A percentile compares a stretch with the other conserved stretches of the same genome.
Evolutionary conservation across 176 grass and related monocot genomes (phyloP).

Genomic region (Bonia amplexicaulis): DNA sequence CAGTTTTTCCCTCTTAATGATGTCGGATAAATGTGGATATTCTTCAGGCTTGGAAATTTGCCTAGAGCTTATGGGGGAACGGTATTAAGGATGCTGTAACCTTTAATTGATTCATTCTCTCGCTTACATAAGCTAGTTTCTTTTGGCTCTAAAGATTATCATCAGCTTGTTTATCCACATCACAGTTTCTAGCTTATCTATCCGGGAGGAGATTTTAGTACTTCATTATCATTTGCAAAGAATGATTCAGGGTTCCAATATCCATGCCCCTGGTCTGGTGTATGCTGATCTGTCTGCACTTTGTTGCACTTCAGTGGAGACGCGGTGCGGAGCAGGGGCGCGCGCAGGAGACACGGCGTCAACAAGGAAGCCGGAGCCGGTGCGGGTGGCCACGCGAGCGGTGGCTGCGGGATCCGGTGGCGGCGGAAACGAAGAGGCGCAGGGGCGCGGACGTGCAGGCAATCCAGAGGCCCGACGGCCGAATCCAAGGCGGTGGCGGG

Average conservation of each 20-base stretch:
- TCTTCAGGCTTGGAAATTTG: slow-evolving; percentile 33
- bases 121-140: slow-evolving; percentile 20
- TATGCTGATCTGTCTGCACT: background rate
- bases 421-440: too few relatives aligned
- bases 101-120: slow-evolving; percentile 27
- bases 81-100: slow-evolving; percentile 32
- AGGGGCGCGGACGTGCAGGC: too few relatives aligned
- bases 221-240: background rate
- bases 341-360: too few relatives aligned
- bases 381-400: too few relatives aligned
- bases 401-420: too few relatives aligned
- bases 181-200: background rate
- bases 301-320: background rate
- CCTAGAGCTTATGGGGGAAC: slow-evolving; percentile 26
- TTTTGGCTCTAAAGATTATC: slow-evolving; percentile 5
- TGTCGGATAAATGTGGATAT: slow-evolving; percentile 42
- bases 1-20: background rate
- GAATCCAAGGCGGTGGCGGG: too few relatives aligned
- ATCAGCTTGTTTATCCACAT: background rate
- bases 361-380: too few relatives aligned
- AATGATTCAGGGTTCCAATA: background rate
- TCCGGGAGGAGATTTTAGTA: background rate
- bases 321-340: too few relatives aligned
- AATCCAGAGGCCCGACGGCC: too few relatives aligned
- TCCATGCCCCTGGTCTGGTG: background rate